These are phyloP conservation scores for Camellia granthamiana DNA, from an alignment of 148 eudicot genomes.

Conservation along the genomic window DNA sequence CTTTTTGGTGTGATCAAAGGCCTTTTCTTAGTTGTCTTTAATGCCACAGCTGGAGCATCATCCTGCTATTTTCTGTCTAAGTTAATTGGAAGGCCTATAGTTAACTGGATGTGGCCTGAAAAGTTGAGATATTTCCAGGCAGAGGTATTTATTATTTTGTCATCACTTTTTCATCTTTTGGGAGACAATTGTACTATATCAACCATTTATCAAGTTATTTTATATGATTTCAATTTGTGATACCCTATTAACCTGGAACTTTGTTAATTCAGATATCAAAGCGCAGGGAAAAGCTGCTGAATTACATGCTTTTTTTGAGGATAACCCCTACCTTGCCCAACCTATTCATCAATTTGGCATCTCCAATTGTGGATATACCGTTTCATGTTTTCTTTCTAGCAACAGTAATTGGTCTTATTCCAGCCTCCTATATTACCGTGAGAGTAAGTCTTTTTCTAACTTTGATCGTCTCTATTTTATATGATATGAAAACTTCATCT, in stretches of 20 bases:
- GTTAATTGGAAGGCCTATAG: slow-evolving; percentile 82
- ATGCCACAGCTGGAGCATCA: slow-evolving; percentile 88
- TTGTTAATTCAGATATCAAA: slow-evolving; percentile 59
- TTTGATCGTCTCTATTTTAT: not conserved
- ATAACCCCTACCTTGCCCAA: slow-evolving; percentile 89
- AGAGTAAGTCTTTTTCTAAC: slow-evolving; percentile 45
- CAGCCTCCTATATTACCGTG: slow-evolving; percentile 81
- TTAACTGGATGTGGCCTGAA: slow-evolving; percentile 90
- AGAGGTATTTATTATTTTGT: slow-evolving; percentile 47
- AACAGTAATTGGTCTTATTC: slow-evolving; percentile 74
- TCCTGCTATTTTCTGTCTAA: slow-evolving; percentile 83
- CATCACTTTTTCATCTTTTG: not conserved
- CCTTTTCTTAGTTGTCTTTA: slow-evolving; percentile 77
- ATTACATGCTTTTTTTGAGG: slow-evolving; percentile 75
- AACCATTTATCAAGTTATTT: not conserved
- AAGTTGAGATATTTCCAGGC: slow-evolving; percentile 71
- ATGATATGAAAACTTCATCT: not conserved
- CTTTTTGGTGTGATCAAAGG: slow-evolving; percentile 92
- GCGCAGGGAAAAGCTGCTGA: slow-evolving; percentile 70
- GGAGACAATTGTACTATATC: not conserved
- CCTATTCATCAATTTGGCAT: slow-evolving; percentile 91
- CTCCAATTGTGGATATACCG: slow-evolving; percentile 92
- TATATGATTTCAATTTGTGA: not conserved
- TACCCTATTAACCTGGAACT: slow-evolving; percentile 4
- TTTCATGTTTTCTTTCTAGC: slow-evolving; percentile 83